Evolutionary conservation across 2,329 filamentous ascomycete species (phyloP).

Genomic region (Stagonosporopsis vannaccii): DNA sequence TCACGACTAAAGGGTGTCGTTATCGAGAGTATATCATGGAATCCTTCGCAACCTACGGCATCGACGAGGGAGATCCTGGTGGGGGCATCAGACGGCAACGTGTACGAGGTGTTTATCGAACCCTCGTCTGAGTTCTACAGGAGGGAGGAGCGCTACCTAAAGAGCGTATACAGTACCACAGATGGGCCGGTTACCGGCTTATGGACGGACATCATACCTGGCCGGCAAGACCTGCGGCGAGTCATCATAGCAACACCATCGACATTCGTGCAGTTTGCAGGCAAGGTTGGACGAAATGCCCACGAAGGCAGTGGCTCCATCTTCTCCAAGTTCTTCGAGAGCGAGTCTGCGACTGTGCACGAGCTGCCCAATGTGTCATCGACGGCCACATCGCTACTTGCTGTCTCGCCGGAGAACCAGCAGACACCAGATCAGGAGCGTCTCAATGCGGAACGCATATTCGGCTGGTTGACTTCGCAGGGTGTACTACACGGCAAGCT

Average conservation of each 20-base stretch:
- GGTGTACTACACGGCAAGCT: conserved; percentile 89
- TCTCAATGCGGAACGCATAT: conserved; percentile 71
- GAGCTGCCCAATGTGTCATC: conserved; percentile 70
- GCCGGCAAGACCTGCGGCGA: conserved; percentile 74
- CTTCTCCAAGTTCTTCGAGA: conserved; percentile 87
- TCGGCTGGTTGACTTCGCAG: conserved; percentile 88
- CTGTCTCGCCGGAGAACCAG: conserved; percentile 75
- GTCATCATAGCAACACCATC: conserved; percentile 82
- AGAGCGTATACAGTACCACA: conserved; percentile 79
- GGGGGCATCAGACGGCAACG: conserved; percentile 89
- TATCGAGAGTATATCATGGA: conserved; percentile 94
- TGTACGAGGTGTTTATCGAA: conserved; percentile 96
- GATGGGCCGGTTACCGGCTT: conserved; percentile 86
- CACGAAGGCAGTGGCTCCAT: conserved; percentile 84
- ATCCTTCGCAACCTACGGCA: conserved; percentile 87
- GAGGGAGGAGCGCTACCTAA: conserved; percentile 91
- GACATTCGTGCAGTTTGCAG: conserved; percentile 80
- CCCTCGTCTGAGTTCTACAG: conserved; percentile 94
- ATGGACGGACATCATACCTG: conserved; percentile 77
- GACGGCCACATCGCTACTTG: conserved; percentile 70
- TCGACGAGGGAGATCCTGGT: conserved; percentile 94
- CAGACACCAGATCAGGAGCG: conserved; percentile 62
- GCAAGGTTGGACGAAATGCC: conserved; percentile 74
- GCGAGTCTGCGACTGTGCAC: conserved; percentile 79
- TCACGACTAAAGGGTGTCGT: conserved; percentile 83